Evolutionary conservation across 805 yeast species (phyloP), one percentile per base, ranked within the genome.

Genomic region (Candida adriatica): DNA sequence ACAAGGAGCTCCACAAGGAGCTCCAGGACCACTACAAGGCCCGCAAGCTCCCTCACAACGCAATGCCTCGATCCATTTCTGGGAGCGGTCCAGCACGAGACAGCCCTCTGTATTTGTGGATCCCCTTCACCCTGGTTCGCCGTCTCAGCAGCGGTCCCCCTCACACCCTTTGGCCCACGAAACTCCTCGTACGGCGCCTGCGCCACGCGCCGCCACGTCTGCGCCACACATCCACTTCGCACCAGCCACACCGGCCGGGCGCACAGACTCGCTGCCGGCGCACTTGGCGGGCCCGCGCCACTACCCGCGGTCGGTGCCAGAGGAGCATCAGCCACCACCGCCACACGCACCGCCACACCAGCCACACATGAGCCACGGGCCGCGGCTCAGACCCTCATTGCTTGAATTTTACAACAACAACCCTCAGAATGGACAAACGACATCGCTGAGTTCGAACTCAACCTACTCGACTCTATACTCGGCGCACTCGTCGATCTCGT

Each of bases 51-150:
- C 20, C 19, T 26, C 37, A 9, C 37, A 35, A 23, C 37, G 44
- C 27, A 34, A 33, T 26, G 46, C 45, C 6, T 39, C 48, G 9
- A 42, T 50, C 16, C 48, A 44, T 24, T 50, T 48, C 27, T 51
- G 55, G 55, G 48, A 43, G 26, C 33, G 31, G 14, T 33, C 50
- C 3, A 31, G 26, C 16, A 24, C 29, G 2, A 42, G 56, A 41
- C 53, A 49, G 17, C 49, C 50, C 1, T 48, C 54, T 3, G 39
- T 45, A 3, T 41, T 49, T 29, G 35, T 51, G 27, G 56, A 51
- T 24, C 56, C 56, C 5, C 27, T 51, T 19, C 33, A 42, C 20
- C 33, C 49, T 16, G 30, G 22, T 20, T 24, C 17, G 15, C 34
- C 17, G 4, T 18, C 17, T 16, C 26, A 14, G 10, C 22, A 8